Evolutionary conservation across 108 stramenopile genomes (phyloP), one percentile per base, ranked within the genome.

Genomic region (Mediolabrus comicus): DNA sequence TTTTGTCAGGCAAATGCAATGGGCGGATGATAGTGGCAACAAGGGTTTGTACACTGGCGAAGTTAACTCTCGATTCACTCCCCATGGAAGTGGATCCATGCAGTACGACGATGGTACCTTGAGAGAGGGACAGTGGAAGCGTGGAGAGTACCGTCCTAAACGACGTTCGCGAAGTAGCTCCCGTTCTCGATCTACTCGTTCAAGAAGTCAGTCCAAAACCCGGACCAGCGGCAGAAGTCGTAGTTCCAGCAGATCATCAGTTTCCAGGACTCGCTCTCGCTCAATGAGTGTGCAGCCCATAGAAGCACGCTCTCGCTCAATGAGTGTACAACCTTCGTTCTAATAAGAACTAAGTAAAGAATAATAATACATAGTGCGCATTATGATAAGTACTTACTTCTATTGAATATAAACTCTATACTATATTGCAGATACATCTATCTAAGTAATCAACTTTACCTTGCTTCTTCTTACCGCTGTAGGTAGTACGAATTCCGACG

Each of bases 11-110:
- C 41, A 67, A 49, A 78, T 78, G 77, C 62, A 53, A 52, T 71
- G 70, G 70, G 62, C 60, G 13, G 77, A 78, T 53, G 33, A 22
- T 22, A 67, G 67, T 46, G 65, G 65, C 59, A n/a, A 39, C 17
- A 59, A 58, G 30, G 77, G 77, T n/a, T 22, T 53, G 11, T 78
- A 78, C 43, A 71, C 77, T 26, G 77, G 77, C 51, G 64, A 71
- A 51, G 70, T 78, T 7, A 46, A 71, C 29, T 4, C 36, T 12
- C 52, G 61, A 19, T 71, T 71, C 39, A 62, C 67, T 62, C 77
- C 77, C 3, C 51, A 78, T 49, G 77, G 77, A 57, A 31, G 10
- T 35, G 77, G 77, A 33, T 31, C 51, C 1, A 71, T 78, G 65
- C 28, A 54, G 34, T 78, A 78, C 16, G 63, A 67, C 22, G 54